Evolutionary conservation across 2,329 filamentous ascomycete species (phyloP), one percentile per base, ranked within the genome.

Genomic region (Cordyceps fumosorosea): DNA sequence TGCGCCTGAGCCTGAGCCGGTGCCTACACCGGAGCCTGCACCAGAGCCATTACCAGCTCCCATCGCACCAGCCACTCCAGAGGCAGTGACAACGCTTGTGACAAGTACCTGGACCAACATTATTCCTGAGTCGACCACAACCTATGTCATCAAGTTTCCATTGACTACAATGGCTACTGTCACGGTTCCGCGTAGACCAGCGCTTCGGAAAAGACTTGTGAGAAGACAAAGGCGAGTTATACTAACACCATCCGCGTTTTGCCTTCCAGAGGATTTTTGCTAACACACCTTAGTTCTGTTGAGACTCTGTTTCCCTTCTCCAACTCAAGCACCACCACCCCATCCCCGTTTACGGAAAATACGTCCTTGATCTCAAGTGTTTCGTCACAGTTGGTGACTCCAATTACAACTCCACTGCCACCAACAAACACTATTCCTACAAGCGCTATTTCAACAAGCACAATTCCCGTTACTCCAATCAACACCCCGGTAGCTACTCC

Each of bases 101-200:
- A 77, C 75, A 8, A 73, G 71, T 55, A 77, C 74, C 22, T 76
- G 75, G 73, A 71, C 72, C 61, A 78, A 78, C 37, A 58, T 77
- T 53, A 73, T 78, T 29, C 67, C 69, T 1, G 73, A 74, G 50
- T 67, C 70, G 37, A 77, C 75, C 2, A 78, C 76, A 5, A 77
- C 76, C 1, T 76, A 76, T 64, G 76, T 73, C 1, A 67, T 76
- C 58, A 71, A 73, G 60, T 76, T 75, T 56, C 74, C 74, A 32
- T 65, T 77, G 45, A 76, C 75, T 4, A 77, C 75, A 1, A 64
- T 77, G 65, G 70, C 68, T 10, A 76, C 73, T n/a, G 54, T 75
- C 22, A 67, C 71, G 16, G 64, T 71, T 37, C 66, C 70, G 8
- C 62, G 62, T 45, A 34, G 40, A 5, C 42, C 55, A 18, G 29